Evolutionary conservation across 345 rosid species (phyloP).

Genomic region (Fremontodendron californicum): DNA sequence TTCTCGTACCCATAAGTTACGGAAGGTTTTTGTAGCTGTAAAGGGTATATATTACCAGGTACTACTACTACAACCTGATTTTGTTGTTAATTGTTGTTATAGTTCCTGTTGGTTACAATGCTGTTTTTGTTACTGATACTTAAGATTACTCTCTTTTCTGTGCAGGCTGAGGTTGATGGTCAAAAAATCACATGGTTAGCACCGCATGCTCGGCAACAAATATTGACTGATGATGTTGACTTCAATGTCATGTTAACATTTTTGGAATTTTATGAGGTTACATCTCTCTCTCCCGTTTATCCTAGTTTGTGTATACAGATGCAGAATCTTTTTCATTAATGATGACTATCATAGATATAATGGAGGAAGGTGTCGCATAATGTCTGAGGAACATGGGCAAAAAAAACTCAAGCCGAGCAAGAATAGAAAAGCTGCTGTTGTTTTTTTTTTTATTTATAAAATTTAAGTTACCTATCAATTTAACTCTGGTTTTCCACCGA

Average conservation of each 20-base stretch:
- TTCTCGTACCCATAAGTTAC: conserved; percentile 67
- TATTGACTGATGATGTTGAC: conserved; percentile 86
- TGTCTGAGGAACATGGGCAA: background rate
- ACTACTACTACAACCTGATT: conserved; percentile 18
- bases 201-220: conserved; percentile 92
- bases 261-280: conserved; percentile 93
- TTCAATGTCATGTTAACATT: conserved; percentile 75
- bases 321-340: background rate
- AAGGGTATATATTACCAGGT: conserved; percentile 99
- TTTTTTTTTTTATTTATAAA: too few relatives aligned
- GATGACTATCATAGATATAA: background rate
- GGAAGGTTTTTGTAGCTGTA: conserved; percentile 85
- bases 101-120: background rate
- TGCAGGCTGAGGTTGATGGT: conserved; percentile 91
- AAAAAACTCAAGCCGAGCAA: background rate
- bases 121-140: background rate
- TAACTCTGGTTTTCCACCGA: background rate
- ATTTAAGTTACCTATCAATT: background rate
- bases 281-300: background rate
- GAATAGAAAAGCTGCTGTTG: background rate
- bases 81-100: conserved; percentile 3
- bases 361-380: background rate
- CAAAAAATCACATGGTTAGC: conserved; percentile 96
- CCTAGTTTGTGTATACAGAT: background rate
- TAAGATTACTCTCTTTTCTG: background rate